Percentiles rank a stretch among this genome's conserved stretches.
Conservation (phyloP, 1,284 basidiomycete genomes). For the Rhizopogon parksii region DNA sequence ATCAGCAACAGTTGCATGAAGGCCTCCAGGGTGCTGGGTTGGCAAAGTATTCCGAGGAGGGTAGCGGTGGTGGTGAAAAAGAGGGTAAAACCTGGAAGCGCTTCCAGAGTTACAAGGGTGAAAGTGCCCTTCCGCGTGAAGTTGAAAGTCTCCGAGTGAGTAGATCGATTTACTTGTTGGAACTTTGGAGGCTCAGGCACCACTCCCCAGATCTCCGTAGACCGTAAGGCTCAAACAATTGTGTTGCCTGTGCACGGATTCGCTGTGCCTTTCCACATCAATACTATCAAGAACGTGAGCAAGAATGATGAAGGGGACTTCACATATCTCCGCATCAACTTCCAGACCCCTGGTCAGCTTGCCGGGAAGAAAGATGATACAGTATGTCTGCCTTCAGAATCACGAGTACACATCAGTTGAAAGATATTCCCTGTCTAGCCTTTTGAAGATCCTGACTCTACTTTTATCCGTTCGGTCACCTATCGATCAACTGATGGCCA, state of each 20-base stretch:
- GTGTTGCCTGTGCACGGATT: conserved; percentile 93
- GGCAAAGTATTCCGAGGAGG: conserved; percentile 77
- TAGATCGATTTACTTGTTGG: conserved; percentile 9
- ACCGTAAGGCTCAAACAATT: conserved; percentile 85
- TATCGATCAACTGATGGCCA: conserved; percentile 88
- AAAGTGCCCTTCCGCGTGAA: conserved; percentile 79
- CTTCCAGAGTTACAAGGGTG: conserved; percentile 96
- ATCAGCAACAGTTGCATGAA: conserved; percentile 83
- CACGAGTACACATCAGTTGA: conserved; percentile 3
- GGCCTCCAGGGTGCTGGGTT: conserved; percentile 80
- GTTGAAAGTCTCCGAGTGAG: conserved; percentile 71
- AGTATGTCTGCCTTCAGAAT: conserved; percentile 36
- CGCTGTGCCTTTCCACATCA: conserved; percentile 97
- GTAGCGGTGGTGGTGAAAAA: conserved; percentile 62
- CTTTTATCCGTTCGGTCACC: conserved; percentile 92
- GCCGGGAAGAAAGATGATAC: conserved; percentile 99
- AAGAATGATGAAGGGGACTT: conserved; percentile 97
- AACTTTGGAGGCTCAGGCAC: conserved; percentile 1
- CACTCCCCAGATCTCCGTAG: conserved; percentile 74
- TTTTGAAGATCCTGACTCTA: conserved; percentile 95
- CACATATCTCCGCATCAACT: conserved; percentile 94
- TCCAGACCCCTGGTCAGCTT: conserved; percentile 96
- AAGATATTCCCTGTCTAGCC: conserved; percentile 45
- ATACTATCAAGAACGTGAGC: conserved; percentile 96
- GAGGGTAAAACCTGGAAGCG: conserved; percentile 90